Base-by-base conservation (phyloP, 192 early-diverging fungal genomes). In the Coemansia sp. region DNA sequence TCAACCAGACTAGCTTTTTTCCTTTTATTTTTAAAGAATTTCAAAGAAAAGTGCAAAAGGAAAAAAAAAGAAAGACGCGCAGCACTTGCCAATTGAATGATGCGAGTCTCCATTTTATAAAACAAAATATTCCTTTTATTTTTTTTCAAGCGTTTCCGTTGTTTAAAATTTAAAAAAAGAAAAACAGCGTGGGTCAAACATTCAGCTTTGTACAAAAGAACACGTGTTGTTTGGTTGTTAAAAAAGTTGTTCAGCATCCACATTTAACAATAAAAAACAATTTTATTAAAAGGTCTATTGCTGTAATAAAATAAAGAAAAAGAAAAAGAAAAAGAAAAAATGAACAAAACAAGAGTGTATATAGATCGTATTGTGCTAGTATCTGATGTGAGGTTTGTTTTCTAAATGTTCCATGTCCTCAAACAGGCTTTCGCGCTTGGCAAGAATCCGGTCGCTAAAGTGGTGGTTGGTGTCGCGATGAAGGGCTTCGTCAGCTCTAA, bases 391-490 rank as follows among this genome's bases (percentile, higher is more conserved):
- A 18, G 67, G 73, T 57, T 80, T 68, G 60, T 67, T 55, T 8
- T 69, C 72, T 0, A 30, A 18, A 28, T 61, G 57, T 0, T 76
- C 71, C 64, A 84, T 55, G 32, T 79, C 77, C 18, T 84, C 75
- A 65, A 69, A 79, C 48, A 88, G 67, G 60, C 86, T 79, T 61
- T 88, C 87, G 45, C 72, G 60, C 5, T 64, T 32, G 14, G 72
- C 76, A 25, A 72, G 60, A 64, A 91, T 83, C 20, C 91, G 86
- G 67, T 89, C 88, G 14, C 92, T 86, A 36, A 98, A 84, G 50
- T 90, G 85, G 69, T 98, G 94, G 84, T 98, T 98, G 0, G 92
- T 89, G 54, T 96, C 92, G 62, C 94, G 84, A 72, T 98, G 96
- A 18, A 91, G 71, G 12, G 86, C 87, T 66, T 98, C 96, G 63